phyloP scores from a whole-genome alignment of 257 asterid genomes.

The Misopates orontium region DNA sequence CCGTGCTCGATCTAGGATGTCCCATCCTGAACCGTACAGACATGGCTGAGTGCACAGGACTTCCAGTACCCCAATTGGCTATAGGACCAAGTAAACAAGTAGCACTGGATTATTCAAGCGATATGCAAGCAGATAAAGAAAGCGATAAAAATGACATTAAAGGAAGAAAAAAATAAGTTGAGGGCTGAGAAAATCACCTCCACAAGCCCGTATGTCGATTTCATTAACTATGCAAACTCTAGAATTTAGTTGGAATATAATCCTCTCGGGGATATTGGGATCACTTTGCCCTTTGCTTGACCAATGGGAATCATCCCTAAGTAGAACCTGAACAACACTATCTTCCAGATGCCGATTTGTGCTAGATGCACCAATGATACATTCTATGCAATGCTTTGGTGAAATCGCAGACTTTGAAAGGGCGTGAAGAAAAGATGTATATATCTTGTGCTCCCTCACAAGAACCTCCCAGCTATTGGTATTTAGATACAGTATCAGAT shows the following conservation, averaged over 20 bases:
- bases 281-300: constrained; percentile 1
- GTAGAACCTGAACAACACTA: too few relatives aligned
- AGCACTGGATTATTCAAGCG: too few relatives aligned
- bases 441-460: constrained; percentile 45
- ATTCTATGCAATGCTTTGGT: constrained; percentile 35
- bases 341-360: too few relatives aligned
- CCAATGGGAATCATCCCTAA: not conserved
- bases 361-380: constrained; percentile 46
- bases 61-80: not conserved
- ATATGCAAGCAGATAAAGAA: too few relatives aligned
- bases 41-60: not conserved
- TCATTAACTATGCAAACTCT: not conserved
- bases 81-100: too few relatives aligned
- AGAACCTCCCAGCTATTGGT: constrained; percentile 34
- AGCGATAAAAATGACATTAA: too few relatives aligned
- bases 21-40: not conserved
- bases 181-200: too few relatives aligned
- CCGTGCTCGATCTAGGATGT: not conserved
- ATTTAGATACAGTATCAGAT: constrained; percentile 30
- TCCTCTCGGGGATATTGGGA: not conserved
- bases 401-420: constrained; percentile 27
- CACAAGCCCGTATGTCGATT: not conserved
- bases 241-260: not conserved
- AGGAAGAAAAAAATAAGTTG: too few relatives aligned
- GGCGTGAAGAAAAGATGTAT: constrained; percentile 35